A percentile compares a stretch with the other conserved stretches of the same genome.
phyloP scores from a whole-genome alignment of 1,139 yeast genomes.

The Yarrowia galli region DNA sequence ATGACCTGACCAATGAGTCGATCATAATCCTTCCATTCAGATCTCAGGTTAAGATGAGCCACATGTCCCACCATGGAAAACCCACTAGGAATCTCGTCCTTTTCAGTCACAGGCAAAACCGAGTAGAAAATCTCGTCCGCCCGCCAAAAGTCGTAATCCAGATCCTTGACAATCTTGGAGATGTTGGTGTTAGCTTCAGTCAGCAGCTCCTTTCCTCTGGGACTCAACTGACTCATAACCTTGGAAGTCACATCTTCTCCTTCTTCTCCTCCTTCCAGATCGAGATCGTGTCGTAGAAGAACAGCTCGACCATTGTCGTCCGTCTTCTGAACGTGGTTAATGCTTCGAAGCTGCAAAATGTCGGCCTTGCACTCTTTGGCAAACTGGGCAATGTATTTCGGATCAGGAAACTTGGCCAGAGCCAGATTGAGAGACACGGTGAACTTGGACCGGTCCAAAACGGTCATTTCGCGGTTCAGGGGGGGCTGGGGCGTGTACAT shows the following conservation, averaged over 20 bases:
- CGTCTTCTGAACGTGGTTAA: slow-evolving; percentile 68
- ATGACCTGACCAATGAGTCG: slow-evolving; percentile 86
- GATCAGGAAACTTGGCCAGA: slow-evolving; percentile 74
- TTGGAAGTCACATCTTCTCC: slow-evolving; percentile 45
- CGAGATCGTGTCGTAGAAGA: slow-evolving; percentile 63
- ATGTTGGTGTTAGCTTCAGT: slow-evolving; percentile 58
- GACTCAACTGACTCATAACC: slow-evolving; percentile 44
- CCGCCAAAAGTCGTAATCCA: slow-evolving; percentile 84
- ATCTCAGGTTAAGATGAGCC: slow-evolving; percentile 88
- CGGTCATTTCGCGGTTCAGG: slow-evolving; percentile 66
- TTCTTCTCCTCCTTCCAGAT: slow-evolving; percentile 46
- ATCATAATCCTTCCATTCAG: slow-evolving; percentile 85
- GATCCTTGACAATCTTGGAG: slow-evolving; percentile 61
- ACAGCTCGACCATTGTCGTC: slow-evolving; percentile 61
- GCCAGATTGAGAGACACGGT: slow-evolving; percentile 62
- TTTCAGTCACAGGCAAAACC: slow-evolving; percentile 73
- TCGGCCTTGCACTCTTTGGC: slow-evolving; percentile 62
- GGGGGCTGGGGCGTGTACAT: slow-evolving; percentile 60
- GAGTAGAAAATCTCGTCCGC: slow-evolving; percentile 85
- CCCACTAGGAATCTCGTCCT: slow-evolving; percentile 84
- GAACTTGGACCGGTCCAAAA: slow-evolving; percentile 71
- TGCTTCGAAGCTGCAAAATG: slow-evolving; percentile 66
- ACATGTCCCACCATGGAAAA: slow-evolving; percentile 95
- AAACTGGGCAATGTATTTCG: slow-evolving; percentile 58
- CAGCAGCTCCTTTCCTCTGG: slow-evolving; percentile 51